Evolutionary conservation across 345 rosid species (phyloP).

Genomic region (Syzygium aromaticum): DNA sequence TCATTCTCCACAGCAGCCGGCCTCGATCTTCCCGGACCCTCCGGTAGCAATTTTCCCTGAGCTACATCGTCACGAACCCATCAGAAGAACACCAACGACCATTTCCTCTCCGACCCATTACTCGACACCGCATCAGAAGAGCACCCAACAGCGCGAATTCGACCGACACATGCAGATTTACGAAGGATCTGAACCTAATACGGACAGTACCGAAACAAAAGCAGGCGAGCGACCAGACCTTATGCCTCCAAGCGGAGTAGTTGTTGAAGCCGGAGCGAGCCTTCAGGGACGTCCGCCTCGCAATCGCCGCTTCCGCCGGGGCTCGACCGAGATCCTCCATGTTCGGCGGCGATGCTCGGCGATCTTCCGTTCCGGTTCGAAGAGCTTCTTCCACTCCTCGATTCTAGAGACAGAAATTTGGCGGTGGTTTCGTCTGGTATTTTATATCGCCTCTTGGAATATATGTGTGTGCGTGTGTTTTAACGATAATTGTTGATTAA

Average conservation of each 20-base stretch:
- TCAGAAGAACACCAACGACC: background rate
- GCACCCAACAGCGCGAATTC: background rate
- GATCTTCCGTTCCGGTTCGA: background rate
- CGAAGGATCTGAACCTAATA: background rate
- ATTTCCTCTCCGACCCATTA: background rate
- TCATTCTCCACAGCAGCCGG: conserved; percentile 75
- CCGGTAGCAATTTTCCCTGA: conserved; percentile 65
- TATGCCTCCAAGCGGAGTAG: conserved; percentile 43
- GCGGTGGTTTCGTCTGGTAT: background rate
- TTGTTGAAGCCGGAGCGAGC: conserved; percentile 28
- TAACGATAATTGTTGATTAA: too few species aligned
- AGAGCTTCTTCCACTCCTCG: background rate
- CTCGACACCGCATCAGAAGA: background rate
- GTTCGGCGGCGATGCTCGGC: background rate
- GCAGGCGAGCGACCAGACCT: conserved; percentile 28
- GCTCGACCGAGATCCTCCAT: background rate
- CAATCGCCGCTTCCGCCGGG: background rate
- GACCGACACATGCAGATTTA: background rate
- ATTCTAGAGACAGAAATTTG: background rate
- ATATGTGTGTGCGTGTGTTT: too few species aligned
- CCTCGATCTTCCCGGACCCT: conserved; percentile 70
- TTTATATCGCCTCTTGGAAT: background rate
- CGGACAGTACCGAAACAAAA: background rate
- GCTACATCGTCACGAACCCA: conserved; percentile 22
- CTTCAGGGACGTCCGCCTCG: conserved; percentile 34